Base-by-base conservation (phyloP, 768 basidiomycete genomes). In the Royoungia palumana region DNA sequence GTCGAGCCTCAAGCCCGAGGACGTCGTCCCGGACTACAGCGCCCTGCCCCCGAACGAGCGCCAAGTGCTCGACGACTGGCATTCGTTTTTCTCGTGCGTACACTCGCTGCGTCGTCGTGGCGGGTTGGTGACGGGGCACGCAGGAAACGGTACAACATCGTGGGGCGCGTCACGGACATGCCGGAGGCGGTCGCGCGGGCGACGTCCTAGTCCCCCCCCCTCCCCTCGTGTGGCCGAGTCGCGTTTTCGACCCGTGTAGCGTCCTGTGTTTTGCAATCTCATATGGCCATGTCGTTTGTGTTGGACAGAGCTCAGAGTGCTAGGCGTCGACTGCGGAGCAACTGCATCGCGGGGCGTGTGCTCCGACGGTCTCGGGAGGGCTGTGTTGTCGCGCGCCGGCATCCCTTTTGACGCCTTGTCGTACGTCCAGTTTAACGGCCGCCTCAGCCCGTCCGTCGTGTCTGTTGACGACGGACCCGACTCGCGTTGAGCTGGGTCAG, bases 21-120 rank as follows among this genome's bases (percentile, higher is more conserved):
- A 98, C 61, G 95, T 94, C 10, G 76, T 93, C 2, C 71, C 92
- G 12, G 94, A 99, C 63, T 96, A 90, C 63, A 89, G 85, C 58
- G 67, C 58, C 0, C 75, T 99, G 44, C 75, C 79, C 36, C 83
- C 82, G 52, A 78, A 79, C 52, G 89, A 94, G 58, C 68, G 63
- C 66, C 88, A 89, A 67, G 85, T 87, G 0, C 75, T 98, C 50
- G 77, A 94, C 49, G 91, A 95, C 54, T 98, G 94, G 94, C 76
- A 87, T 64, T 59, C 74, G 14, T 97, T 95, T 74, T 96, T 94
- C 70, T 63, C 73, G 84, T 94, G 73, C 68, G 89, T 85, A 25
- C 27, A 37, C 16, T 3, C 19, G 3, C 0, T 1, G 9, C 1
- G 46, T 30, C 21, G 11, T 9, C 25, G 2, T 10, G 14, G 9